phyloP scores from a whole-genome alignment of 73 alveolate species.

The Paramecium sonneborni region DNA sequence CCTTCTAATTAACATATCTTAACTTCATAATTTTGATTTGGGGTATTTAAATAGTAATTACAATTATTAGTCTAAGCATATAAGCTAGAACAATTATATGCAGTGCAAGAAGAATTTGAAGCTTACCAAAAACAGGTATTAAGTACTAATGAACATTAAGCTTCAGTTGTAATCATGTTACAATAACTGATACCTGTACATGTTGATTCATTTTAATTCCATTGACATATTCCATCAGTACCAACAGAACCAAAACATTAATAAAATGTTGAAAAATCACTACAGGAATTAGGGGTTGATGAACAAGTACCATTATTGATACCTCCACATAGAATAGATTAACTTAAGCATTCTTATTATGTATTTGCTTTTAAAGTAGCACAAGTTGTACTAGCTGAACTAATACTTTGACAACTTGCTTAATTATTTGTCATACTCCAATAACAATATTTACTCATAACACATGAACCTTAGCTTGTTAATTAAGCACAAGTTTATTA shows the following conservation, averaged over 20 bases:
- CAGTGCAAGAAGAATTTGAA: neutral
- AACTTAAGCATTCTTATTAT: neutral
- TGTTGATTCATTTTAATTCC: neutral
- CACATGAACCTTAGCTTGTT: neutral
- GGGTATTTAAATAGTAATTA: neutral
- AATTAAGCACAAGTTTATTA: neutral
- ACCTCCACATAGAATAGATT: neutral
- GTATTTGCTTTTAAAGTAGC: neutral
- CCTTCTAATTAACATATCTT: neutral
- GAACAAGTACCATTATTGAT: neutral
- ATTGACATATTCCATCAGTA: neutral
- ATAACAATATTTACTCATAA: neutral
- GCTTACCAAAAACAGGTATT: neutral
- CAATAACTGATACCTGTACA: neutral
- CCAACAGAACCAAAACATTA: conserved; percentile 1
- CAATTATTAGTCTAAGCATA: neutral
- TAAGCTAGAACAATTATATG: neutral
- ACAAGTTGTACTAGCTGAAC: neutral
- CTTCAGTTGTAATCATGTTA: neutral
- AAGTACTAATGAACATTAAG: neutral
- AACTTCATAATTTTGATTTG: neutral
- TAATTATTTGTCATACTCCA: neutral
- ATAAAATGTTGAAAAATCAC: neutral
- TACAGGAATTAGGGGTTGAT: neutral
- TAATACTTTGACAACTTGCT: no score